Percentiles rank a stretch among this genome's conserved stretches.
Conservation (phyloP, 1,284 basidiomycete species). For the Boletus subluridellus region DNA sequence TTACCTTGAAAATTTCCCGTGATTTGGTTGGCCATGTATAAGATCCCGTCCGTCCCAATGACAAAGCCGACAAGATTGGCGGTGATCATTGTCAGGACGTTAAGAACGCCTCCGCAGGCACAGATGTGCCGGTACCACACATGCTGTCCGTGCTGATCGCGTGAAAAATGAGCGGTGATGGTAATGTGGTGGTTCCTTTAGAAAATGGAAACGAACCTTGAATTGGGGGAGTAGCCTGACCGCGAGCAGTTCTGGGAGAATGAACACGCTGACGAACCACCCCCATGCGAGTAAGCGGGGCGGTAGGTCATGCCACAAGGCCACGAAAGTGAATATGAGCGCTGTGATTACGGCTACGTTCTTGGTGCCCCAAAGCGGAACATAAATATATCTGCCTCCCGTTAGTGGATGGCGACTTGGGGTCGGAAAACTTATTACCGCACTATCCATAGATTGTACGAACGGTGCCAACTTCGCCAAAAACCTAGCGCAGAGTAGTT, state of each 20-base stretch:
- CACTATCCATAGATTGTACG: slow-evolving; percentile 95
- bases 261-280: slow-evolving; percentile 91
- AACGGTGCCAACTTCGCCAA: slow-evolving; percentile 96
- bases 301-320: slow-evolving; percentile 95
- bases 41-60: slow-evolving; percentile 80
- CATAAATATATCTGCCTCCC: slow-evolving; percentile 79
- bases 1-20: slow-evolving; percentile 65
- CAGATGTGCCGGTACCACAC: slow-evolving; percentile 87
- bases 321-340: slow-evolving; percentile 96
- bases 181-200: not conserved
- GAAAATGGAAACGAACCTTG: slow-evolving; percentile 51
- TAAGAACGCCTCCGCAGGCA: slow-evolving; percentile 81
- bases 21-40: slow-evolving; percentile 67
- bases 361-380: slow-evolving; percentile 83
- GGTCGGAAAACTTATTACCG: slow-evolving; percentile 46
- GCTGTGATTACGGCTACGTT: slow-evolving; percentile 66
- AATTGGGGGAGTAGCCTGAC: slow-evolving; percentile 56
- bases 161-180: slow-evolving; percentile 7
- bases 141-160: slow-evolving; percentile 56
- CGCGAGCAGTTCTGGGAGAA: slow-evolving; percentile 81
- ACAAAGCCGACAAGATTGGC: slow-evolving; percentile 97
- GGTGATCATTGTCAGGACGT: slow-evolving; percentile 87
- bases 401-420: not conserved
- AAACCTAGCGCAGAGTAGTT: slow-evolving; percentile 94
- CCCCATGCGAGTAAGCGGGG: slow-evolving; percentile 93